Evolutionary conservation across 306 rosid species (phyloP).

Genomic region (Luffa acutangula): DNA sequence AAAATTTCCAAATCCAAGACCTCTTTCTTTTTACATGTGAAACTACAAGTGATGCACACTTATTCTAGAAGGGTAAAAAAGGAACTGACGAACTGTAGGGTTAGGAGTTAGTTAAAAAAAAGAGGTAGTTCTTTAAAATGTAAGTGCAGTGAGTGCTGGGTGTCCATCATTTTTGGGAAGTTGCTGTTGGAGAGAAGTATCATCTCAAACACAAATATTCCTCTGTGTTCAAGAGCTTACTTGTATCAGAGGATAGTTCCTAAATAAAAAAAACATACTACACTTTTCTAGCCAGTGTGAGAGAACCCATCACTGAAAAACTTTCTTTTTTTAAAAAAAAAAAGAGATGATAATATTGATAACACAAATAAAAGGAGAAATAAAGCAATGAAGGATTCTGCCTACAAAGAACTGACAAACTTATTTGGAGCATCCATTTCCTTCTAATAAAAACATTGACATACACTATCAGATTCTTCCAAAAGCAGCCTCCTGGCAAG

Average conservation of each 20-base stretch:
- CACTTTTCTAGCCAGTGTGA: constrained; percentile 2
- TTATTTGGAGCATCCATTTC: neutral
- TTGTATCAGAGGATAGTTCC: neutral
- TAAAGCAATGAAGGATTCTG: no score
- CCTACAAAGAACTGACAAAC: neutral
- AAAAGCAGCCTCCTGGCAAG: constrained; percentile 84
- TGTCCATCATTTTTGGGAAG: neutral
- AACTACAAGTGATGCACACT: neutral
- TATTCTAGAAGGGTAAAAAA: neutral
- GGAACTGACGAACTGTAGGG: neutral
- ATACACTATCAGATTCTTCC: constrained; percentile 78
- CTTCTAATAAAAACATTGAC: constrained; percentile 13
- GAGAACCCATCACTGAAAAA: neutral
- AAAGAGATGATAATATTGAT: no score
- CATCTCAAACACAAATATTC: neutral
- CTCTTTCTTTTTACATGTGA: neutral
- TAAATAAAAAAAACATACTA: neutral
- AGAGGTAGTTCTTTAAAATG: neutral
- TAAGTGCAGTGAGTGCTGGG: neutral
- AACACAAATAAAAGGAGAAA: no score
- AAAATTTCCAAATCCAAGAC: neutral
- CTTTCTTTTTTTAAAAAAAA: neutral
- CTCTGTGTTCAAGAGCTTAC: neutral
- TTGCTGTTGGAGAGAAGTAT: neutral
- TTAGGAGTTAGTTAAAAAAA: neutral